A percentile compares a stretch with the other conserved stretches of the same genome.
phyloP scores from a whole-genome alignment of 768 basidiomycete genomes.

The Hemileccinum impolitum region DNA sequence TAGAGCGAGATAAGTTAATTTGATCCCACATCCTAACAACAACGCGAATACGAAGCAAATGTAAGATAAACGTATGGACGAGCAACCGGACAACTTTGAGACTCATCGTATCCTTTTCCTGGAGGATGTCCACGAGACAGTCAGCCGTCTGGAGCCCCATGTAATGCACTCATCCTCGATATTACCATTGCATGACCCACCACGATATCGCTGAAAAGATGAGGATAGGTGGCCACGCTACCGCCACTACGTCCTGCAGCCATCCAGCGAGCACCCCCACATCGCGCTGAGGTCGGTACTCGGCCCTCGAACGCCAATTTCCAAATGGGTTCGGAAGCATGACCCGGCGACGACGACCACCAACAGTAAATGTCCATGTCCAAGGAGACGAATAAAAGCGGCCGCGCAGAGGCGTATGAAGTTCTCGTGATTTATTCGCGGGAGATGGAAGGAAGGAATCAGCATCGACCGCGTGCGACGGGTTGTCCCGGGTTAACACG shows the following conservation, averaged over 20 bases:
- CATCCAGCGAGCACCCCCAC: slow-evolving; percentile 30
- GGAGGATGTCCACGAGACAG: no score
- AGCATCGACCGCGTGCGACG: slow-evolving; percentile 2
- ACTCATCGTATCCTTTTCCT: not conserved
- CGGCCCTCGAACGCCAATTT: slow-evolving; percentile 1
- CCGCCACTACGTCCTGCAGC: slow-evolving; percentile 27
- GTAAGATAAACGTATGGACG: not conserved
- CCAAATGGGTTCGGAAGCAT: slow-evolving; percentile 19
- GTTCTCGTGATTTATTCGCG: slow-evolving; percentile 10
- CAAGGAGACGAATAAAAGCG: slow-evolving; percentile 14
- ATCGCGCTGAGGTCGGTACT: slow-evolving; percentile 13
- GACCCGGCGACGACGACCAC: slow-evolving; percentile 24
- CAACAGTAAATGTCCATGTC: slow-evolving; percentile 27
- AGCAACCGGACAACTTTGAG: not conserved
- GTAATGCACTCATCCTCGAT: not conserved
- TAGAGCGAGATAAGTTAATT: not conserved
- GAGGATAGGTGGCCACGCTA: slow-evolving; percentile 37
- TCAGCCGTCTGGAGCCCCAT: no score
- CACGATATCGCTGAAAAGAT: slow-evolving; percentile 32
- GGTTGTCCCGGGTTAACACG: slow-evolving; percentile 10
- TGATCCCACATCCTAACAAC: no score
- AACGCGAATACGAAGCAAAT: not conserved
- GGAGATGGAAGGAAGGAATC: slow-evolving; percentile 20
- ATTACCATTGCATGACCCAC: slow-evolving; percentile 31
- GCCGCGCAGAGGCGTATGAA: slow-evolving; percentile 4